Conservation (phyloP, 805 yeast species). For the Yamadazyma insecticola region DNA sequence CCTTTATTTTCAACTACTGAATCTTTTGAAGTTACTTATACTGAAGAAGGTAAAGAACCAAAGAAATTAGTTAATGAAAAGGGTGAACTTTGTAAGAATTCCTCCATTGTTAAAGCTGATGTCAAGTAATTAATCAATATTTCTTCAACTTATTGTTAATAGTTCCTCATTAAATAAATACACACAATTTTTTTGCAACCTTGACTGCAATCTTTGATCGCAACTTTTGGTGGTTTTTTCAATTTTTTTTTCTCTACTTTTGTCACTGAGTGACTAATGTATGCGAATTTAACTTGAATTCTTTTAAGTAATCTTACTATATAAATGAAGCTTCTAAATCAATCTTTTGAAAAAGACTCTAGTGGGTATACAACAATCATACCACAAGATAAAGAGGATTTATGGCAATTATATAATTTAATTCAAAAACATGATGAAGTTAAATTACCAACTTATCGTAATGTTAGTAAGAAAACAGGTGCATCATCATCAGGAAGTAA, state of each 20-base stretch:
- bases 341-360: slow-evolving; percentile 20
- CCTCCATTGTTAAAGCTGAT: slow-evolving; percentile 67
- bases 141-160: background rate
- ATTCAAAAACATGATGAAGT: slow-evolving; percentile 74
- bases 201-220: background rate
- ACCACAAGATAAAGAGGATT: slow-evolving; percentile 88
- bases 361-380: slow-evolving; percentile 39
- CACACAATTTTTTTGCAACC: background rate
- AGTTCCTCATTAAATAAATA: background rate
- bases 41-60: slow-evolving; percentile 72
- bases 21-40: slow-evolving; percentile 71
- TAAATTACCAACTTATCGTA: slow-evolving; percentile 63
- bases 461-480: slow-evolving; percentile 40
- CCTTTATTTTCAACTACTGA: slow-evolving; percentile 84
- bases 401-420: slow-evolving; percentile 83
- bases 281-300: no score
- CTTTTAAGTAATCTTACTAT: no score
- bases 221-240: no score
- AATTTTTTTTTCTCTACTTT: no score
- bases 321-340: slow-evolving; percentile 56
- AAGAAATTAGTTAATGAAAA: slow-evolving; percentile 70
- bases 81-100: slow-evolving; percentile 74
- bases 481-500: slow-evolving; percentile 21
- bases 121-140: slow-evolving; percentile 35
- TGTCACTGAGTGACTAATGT: no score